Evolutionary conservation across 2,329 filamentous ascomycete genomes (phyloP).

Genomic region (Thelonectria rubi): DNA sequence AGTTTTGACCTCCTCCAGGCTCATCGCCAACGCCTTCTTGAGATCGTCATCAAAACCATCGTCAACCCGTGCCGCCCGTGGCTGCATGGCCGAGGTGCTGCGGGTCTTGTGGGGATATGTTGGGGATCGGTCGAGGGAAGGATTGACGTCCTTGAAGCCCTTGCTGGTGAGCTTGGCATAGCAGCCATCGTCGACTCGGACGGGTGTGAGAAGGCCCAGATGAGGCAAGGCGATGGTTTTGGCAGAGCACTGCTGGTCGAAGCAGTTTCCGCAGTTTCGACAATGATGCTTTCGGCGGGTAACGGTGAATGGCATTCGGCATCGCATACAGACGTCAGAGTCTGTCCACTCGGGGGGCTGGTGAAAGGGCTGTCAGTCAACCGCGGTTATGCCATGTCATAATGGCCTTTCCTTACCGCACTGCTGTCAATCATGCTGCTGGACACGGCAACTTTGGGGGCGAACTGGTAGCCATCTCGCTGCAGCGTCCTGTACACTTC

Average conservation of each 20-base stretch:
- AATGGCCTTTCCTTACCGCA: constrained; percentile 70
- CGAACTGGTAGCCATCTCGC: constrained; percentile 87
- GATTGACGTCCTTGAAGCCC: constrained; percentile 49
- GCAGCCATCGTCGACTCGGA: constrained; percentile 95
- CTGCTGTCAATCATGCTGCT: constrained; percentile 98
- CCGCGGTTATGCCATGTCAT: not conserved
- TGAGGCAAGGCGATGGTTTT: constrained; percentile 90
- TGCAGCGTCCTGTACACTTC: constrained; percentile 87
- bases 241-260: constrained; percentile 92
- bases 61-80: constrained; percentile 86
- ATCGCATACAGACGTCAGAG: constrained; percentile 98
- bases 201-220: constrained; percentile 88
- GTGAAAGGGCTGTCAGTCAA: constrained; percentile 19
- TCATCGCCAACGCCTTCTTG: constrained; percentile 95
- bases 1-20: constrained; percentile 87
- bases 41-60: constrained; percentile 95
- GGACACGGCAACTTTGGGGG: constrained; percentile 85
- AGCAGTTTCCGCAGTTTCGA: constrained; percentile 96
- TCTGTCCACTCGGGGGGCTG: constrained; percentile 97
- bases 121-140: constrained; percentile 60
- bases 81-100: constrained; percentile 79
- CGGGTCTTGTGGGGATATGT: constrained; percentile 70
- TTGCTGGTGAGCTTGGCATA: constrained; percentile 88
- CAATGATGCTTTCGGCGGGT: constrained; percentile 99
- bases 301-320: constrained; percentile 93